Evolutionary conservation across 805 yeast genomes (phyloP).

Genomic region (Wickerhamiella parazyma): DNA sequence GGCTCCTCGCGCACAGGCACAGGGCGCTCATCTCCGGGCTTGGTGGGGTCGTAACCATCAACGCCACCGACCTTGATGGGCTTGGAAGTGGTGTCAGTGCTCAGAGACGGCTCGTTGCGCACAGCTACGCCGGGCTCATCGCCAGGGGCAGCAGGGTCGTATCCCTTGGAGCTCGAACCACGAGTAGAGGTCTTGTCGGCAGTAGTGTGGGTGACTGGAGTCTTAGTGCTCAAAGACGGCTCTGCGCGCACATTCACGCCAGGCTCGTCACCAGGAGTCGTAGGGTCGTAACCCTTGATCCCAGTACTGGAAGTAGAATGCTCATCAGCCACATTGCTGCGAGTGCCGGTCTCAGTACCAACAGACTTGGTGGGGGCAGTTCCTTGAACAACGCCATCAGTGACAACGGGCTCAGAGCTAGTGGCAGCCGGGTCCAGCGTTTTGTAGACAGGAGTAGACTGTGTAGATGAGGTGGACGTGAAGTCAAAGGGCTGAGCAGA

Average conservation of each 20-base stretch:
- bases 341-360: constrained; percentile 2
- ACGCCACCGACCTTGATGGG: not conserved
- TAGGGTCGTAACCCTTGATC: not conserved
- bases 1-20: not conserved
- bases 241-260: not conserved
- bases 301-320: too few relatives aligned
- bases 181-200: too few relatives aligned
- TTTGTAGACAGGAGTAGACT: constrained; percentile 2
- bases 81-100: too few relatives aligned
- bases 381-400: constrained; percentile 2
- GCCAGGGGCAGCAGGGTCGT: not conserved
- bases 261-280: not conserved
- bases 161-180: too few relatives aligned
- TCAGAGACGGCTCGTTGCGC: not conserved
- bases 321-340: not conserved
- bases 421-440: constrained; percentile 6
- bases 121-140: not conserved
- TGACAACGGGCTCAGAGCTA: not conserved
- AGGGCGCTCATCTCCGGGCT: too few relatives aligned
- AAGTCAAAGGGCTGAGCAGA: too few relatives aligned
- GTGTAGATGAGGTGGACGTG: too few relatives aligned
- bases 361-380: constrained; percentile 1
- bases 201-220: not conserved
- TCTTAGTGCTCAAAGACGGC: not conserved
- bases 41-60: not conserved